phyloP scores from a whole-genome alignment of 352 stramenopile species.

The Globisporangium viniferum region DNA sequence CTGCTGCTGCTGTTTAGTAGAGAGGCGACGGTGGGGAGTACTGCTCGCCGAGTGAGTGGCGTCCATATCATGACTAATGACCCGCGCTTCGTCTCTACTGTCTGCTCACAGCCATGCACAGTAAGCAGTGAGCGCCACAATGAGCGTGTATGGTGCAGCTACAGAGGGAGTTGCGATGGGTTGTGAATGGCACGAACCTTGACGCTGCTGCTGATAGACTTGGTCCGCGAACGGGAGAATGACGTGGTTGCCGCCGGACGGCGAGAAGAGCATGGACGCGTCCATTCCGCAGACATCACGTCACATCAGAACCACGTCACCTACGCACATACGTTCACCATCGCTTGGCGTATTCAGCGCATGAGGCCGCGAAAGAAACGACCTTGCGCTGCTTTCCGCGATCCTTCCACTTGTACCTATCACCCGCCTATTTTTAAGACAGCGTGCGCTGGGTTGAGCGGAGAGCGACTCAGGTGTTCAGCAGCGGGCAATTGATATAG shows the following conservation, averaged over 20 bases:
- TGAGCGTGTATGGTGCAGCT: not conserved
- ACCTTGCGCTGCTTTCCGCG: not conserved
- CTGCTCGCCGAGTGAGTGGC: too few relatives aligned
- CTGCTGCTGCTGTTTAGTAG: not conserved
- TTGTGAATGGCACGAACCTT: not conserved
- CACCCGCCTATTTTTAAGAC: too few relatives aligned
- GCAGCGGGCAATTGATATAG: too few relatives aligned
- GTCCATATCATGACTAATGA: too few relatives aligned
- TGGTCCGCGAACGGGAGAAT: not conserved
- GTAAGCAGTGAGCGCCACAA: not conserved
- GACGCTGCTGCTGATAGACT: not conserved
- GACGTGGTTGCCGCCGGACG: not conserved
- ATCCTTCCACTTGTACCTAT: too few relatives aligned
- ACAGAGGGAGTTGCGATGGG: too few relatives aligned
- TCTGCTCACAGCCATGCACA: not conserved
- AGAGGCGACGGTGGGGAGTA: not conserved
- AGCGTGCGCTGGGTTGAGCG: too few relatives aligned
- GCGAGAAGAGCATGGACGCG: conserved; percentile 9
- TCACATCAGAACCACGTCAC: not conserved
- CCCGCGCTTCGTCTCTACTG: not conserved
- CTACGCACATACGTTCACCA: too few relatives aligned
- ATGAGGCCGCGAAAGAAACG: not conserved
- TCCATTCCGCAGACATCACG: conserved; percentile 1
- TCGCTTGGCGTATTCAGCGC: not conserved
- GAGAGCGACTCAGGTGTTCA: too few relatives aligned